Evolutionary conservation across 371 early-diverging fungal species (phyloP).

Genomic region (Circinella umbellata): DNA sequence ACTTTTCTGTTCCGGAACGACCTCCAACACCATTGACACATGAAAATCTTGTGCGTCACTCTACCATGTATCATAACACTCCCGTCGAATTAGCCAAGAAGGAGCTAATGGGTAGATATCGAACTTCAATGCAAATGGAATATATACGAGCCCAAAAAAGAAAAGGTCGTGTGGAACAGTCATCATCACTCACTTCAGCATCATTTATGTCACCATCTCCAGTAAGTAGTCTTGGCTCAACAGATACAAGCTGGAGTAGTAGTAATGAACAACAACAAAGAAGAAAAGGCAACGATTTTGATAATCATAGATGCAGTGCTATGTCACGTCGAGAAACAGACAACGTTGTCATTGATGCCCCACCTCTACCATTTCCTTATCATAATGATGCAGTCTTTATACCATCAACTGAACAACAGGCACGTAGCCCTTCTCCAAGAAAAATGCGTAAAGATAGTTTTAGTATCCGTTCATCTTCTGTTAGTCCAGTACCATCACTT

Average conservation of each 20-base stretch:
- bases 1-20: neutral
- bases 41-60: neutral
- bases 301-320: neutral
- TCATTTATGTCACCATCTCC: neutral
- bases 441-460: no score
- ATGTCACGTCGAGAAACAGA: neutral
- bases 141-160: neutral
- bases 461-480: no score
- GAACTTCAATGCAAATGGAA: neutral
- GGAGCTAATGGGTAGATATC: neutral
- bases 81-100: neutral
- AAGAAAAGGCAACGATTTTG: neutral
- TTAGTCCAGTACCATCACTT: no score
- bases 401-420: constrained; percentile 32
- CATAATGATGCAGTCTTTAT: constrained; percentile 48
- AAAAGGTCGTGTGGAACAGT: neutral
- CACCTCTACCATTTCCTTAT: constrained; percentile 43
- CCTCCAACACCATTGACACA: neutral
- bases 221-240: neutral
- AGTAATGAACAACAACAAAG: neutral
- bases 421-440: no score
- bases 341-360: constrained; percentile 16
- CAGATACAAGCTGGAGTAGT: neutral
- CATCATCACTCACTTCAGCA: no score
- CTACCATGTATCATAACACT: neutral